A percentile compares a stretch with the other conserved stretches of the same genome.
Conservation (phyloP, 495 filamentous ascomycete species). For the Cetradonia linearis region DNA sequence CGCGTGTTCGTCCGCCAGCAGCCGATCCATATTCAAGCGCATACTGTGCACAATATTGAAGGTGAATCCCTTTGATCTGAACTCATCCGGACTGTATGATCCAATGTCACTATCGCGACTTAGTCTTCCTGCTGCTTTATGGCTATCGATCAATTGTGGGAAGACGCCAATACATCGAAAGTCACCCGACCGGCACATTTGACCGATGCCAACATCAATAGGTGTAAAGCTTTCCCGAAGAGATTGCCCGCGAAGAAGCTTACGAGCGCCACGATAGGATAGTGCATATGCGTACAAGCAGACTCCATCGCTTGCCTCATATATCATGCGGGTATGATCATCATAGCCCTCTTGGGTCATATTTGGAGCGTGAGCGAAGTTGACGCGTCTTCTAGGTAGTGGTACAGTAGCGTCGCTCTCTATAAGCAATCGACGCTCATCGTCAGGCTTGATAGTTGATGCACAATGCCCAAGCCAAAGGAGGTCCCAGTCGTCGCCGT, state of each 20-base stretch:
- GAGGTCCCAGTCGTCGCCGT: conserved; percentile 50
- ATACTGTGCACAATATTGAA: conserved; percentile 40
- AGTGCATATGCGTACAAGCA: conserved; percentile 49
- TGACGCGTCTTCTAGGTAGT: conserved; percentile 8
- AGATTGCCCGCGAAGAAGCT: conserved; percentile 40
- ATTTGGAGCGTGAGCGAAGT: conserved; percentile 17
- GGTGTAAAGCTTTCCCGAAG: conserved; percentile 33
- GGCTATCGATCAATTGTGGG: conserved; percentile 39
- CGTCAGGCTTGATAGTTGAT: conserved; percentile 25
- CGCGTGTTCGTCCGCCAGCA: conserved; percentile 9
- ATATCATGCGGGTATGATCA: conserved; percentile 38
- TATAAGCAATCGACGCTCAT: conserved; percentile 23
- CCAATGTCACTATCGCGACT: conserved; percentile 39
- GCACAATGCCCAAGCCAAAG: conserved; percentile 48
- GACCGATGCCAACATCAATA: conserved; percentile 42
- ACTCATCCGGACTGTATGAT: background rate
- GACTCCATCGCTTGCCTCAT: conserved; percentile 36
- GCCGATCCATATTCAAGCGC: conserved; percentile 20
- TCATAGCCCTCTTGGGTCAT: conserved; percentile 24
- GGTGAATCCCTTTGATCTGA: conserved; percentile 33
- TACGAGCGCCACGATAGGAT: conserved; percentile 41
- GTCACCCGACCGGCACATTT: conserved; percentile 34
- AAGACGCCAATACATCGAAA: conserved; percentile 38
- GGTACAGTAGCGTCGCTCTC: conserved; percentile 28
- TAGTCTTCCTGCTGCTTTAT: conserved; percentile 33